A percentile compares a stretch with the other conserved stretches of the same genome.
Conservation (phyloP, 495 filamentous ascomycete genomes). For the Bathelium albidoporum region DNA sequence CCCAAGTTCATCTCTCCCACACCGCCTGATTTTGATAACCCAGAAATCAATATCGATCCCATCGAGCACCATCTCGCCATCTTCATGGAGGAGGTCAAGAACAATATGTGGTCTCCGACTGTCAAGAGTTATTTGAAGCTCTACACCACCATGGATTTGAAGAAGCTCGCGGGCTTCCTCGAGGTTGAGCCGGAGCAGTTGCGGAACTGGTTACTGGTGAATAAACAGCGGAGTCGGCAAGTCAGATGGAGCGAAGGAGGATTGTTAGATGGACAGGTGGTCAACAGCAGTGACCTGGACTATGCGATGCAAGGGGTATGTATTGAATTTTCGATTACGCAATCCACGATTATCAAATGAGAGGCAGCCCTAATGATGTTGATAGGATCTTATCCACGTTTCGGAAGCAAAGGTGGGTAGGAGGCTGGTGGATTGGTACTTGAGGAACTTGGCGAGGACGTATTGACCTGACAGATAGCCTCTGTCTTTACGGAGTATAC, state of each 20-base stretch:
- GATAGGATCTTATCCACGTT: conserved; percentile 85
- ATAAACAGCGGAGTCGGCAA: conserved; percentile 97
- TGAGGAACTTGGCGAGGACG: conserved; percentile 87
- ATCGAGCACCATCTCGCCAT: conserved; percentile 92
- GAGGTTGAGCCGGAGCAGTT: conserved; percentile 90
- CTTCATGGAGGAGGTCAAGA: conserved; percentile 99
- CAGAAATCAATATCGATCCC: conserved; percentile 87
- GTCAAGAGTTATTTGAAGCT: conserved; percentile 97
- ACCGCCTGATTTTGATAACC: conserved; percentile 93
- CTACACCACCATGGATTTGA: conserved; percentile 98
- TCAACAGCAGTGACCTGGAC: conserved; percentile 85
- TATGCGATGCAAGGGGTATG: conserved; percentile 88
- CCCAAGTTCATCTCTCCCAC: conserved; percentile 99
- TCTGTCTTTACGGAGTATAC: not conserved
- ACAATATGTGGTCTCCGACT: conserved; percentile 87
- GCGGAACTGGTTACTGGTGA: conserved; percentile 80
- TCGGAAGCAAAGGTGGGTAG: conserved; percentile 97
- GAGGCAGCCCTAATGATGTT: conserved; percentile 12
- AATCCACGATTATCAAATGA: conserved; percentile 25
- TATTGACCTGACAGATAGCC: conserved; percentile 41
- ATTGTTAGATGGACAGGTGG: conserved; percentile 81
- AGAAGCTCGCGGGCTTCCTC: conserved; percentile 94
- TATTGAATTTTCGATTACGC: conserved; percentile 13
- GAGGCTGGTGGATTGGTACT: conserved; percentile 96
- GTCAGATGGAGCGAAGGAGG: conserved; percentile 86